Evolutionary conservation across 306 rosid genomes (phyloP).

Genomic region (Adenanthera pavonina): DNA sequence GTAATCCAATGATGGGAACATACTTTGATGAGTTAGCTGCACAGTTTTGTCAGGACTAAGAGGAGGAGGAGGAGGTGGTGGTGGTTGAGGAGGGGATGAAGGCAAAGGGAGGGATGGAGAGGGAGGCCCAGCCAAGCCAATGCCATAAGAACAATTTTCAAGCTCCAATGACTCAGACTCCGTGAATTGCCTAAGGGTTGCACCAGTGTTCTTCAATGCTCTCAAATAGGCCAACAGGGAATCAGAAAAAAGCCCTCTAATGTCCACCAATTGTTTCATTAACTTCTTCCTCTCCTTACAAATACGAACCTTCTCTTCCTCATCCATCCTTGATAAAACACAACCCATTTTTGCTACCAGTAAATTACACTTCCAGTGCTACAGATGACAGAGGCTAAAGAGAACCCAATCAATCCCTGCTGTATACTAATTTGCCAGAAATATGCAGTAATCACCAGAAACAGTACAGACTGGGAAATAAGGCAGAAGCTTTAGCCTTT

Average conservation of each 20-base stretch:
- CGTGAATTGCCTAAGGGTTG: constrained; percentile 82
- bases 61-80: constrained; percentile 77
- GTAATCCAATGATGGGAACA: constrained; percentile 40
- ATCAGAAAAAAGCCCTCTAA: constrained; percentile 81
- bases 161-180: constrained; percentile 81
- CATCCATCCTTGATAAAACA: constrained; percentile 68
- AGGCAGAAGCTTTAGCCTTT: constrained; percentile 6
- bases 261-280: constrained; percentile 68
- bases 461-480: constrained; percentile 15
- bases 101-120: constrained; percentile 64
- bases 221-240: constrained; percentile 71
- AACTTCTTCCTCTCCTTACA: constrained; percentile 84
- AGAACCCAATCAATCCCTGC: constrained; percentile 30
- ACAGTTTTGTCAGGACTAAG: constrained; percentile 56
- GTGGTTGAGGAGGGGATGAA: constrained; percentile 66
- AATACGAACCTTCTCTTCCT: constrained; percentile 67
- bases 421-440: constrained; percentile 12
- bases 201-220: constrained; percentile 80
- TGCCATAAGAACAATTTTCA: constrained; percentile 53
- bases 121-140: constrained; percentile 54
- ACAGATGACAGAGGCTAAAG: constrained; percentile 14
- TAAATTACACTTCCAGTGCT: constrained; percentile 21
- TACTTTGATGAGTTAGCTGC: constrained; percentile 29
- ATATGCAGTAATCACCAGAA: background rate
- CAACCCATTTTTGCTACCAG: constrained; percentile 73